A percentile compares a stretch with the other conserved stretches of the same genome.
Conservation (phyloP, 306 rosid genomes). For the Inga laurina region DNA sequence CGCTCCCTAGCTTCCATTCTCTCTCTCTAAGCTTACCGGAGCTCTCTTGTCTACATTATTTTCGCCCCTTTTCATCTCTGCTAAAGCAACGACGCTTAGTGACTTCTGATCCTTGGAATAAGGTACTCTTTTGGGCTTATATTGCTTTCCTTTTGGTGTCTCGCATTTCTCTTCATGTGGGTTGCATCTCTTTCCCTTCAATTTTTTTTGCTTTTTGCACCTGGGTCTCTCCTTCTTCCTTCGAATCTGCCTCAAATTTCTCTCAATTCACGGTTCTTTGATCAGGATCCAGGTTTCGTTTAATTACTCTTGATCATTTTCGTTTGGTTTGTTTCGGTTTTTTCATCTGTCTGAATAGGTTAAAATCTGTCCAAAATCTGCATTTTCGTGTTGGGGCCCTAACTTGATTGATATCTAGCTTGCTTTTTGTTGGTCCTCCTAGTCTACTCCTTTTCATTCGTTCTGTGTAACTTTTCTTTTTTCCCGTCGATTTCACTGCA, state of each 20-base stretch:
- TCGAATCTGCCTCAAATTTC: slow-evolving; percentile 66
- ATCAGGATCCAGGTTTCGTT: slow-evolving; percentile 62
- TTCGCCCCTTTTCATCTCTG: slow-evolving; percentile 39
- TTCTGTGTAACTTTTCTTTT: background rate
- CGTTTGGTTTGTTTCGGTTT: slow-evolving; percentile 27
- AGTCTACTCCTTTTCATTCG: background rate
- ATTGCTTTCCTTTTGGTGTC: slow-evolving; percentile 46
- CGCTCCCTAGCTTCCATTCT: background rate
- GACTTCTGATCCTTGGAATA: slow-evolving; percentile 48
- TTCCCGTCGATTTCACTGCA: background rate
- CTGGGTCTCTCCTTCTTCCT: slow-evolving; percentile 51
- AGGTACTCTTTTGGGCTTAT: slow-evolving; percentile 57
- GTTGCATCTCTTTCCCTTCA: slow-evolving; percentile 22
- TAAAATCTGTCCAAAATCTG: slow-evolving; percentile 30
- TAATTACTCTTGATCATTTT: slow-evolving; percentile 35
- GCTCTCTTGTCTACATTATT: slow-evolving; percentile 40
- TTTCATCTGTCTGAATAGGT: slow-evolving; percentile 6
- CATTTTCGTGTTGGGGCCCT: slow-evolving; percentile 18
- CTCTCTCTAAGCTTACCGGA: slow-evolving; percentile 5
- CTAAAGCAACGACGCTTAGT: slow-evolving; percentile 49
- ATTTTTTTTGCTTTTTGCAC: slow-evolving; percentile 36
- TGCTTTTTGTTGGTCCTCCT: slow-evolving; percentile 11
- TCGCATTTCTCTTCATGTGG: slow-evolving; percentile 40
- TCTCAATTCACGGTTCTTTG: slow-evolving; percentile 33
- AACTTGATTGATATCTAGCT: slow-evolving; percentile 35